Base-by-base conservation (phyloP, 768 basidiomycete species). In the Tephrocybe sp. region DNA sequence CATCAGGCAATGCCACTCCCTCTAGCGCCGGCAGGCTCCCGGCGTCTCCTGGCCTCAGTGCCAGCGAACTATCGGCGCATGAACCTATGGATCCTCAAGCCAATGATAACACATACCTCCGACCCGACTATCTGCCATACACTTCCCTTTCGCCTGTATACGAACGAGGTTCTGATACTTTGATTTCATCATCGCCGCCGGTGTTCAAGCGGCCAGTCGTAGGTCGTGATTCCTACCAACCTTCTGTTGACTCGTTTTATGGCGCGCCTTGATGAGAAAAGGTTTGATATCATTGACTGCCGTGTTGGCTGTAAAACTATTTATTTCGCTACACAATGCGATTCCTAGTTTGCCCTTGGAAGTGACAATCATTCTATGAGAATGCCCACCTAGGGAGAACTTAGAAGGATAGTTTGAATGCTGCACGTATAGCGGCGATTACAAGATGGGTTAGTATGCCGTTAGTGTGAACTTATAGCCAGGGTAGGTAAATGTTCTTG, bases 201-300 rank as follows among this genome's bases (percentile, higher is more conserved):
- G 39, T 21, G 12, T 48, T 43, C 33, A 36, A 34, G 23, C 57
- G 53, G 5, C 39, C 36, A 23, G n/a, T 15, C 17, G 44, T 39
- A 4, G 50, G 15, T 18, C 65, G 67, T 36, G 57, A 56, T 38
- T 66, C 68, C 23, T 64, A 62, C 45, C 69, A 70, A 38, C 62
- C 60, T 18, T 73, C 72, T 23, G 59, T 72, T 50, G 74, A 75
- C 60, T 75, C 74, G 1, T 75, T 74, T 56, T 75, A 72, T 45
- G 73, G 73, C 25, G 70, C 51, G 36, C 45, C 44, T 26, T 48
- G 33, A 42, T 14, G 37, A 1, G 40, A 24, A 41, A 26, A 3
- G 6, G 2, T 34, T 30, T 21, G 7, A 7, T 20, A 39, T 39
- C 10, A 4, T 17, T 20, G 5, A 9, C n/a, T 17, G 20, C 34